Conservation (phyloP, 1,139 yeast genomes). For the Zygosaccharomyces pseudobailii region DNA sequence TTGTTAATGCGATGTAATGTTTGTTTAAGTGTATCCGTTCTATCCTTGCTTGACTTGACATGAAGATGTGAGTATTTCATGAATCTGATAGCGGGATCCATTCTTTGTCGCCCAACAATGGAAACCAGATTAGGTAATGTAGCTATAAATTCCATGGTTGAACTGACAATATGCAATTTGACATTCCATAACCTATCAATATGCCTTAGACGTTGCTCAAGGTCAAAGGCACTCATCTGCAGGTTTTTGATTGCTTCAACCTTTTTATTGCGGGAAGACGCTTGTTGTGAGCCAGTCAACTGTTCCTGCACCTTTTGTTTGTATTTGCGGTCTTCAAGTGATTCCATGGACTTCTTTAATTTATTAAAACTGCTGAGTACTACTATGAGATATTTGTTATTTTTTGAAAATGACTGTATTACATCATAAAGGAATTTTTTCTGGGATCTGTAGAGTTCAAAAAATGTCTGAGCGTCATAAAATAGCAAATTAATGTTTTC, state of each 20-base stretch:
- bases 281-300: constrained; percentile 28
- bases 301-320: constrained; percentile 36
- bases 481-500: constrained; percentile 46
- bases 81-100: constrained; percentile 54
- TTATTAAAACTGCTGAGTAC: constrained; percentile 48
- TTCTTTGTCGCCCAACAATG: constrained; percentile 48
- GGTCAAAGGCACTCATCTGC: constrained; percentile 17
- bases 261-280: constrained; percentile 13
- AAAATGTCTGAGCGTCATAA: constrained; percentile 45
- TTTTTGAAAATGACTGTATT: constrained; percentile 23
- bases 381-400: constrained; percentile 37
- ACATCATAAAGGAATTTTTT: constrained; percentile 27
- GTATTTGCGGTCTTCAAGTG: constrained; percentile 45
- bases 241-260: constrained; percentile 18
- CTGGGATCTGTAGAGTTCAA: constrained; percentile 34
- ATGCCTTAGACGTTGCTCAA: constrained; percentile 23
- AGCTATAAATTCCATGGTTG: constrained; percentile 44
- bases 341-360: constrained; percentile 41
- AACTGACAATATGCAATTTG: constrained; percentile 20
- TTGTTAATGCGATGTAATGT: constrained; percentile 52
- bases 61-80: constrained; percentile 48
- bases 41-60: constrained; percentile 50
- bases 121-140: constrained; percentile 57
- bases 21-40: constrained; percentile 44
- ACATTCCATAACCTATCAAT: constrained; percentile 29